Percentiles rank a stretch among this genome's conserved stretches.
Conservation (phyloP, 768 basidiomycete genomes). For the Chalciporus piperatus region DNA sequence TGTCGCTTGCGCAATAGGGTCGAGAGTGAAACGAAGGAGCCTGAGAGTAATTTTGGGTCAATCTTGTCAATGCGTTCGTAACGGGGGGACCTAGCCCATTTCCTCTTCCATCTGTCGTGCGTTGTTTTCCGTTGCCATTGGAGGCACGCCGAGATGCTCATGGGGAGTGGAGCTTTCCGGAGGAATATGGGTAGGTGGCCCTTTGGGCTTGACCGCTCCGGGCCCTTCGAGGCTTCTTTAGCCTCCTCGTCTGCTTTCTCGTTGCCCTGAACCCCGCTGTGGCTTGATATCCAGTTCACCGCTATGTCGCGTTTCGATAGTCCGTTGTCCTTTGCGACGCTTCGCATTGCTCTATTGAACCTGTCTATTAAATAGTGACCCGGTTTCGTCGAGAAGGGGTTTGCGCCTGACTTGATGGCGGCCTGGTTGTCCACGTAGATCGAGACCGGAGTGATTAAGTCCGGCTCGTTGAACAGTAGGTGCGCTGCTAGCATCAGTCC, state of each 20-base stretch:
- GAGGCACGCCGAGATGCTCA: constrained; percentile 1
- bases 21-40: no score
- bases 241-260: constrained; percentile 23
- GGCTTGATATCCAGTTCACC: constrained; percentile 18
- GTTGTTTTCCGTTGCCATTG: not conserved
- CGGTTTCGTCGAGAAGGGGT: no score
- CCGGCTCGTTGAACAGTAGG: not conserved
- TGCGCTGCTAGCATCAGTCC: constrained; percentile 1
- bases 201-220: not conserved
- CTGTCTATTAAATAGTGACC: no score
- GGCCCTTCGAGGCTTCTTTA: constrained; percentile 13
- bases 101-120: no score
- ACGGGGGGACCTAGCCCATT: no score
- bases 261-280: constrained; percentile 17
- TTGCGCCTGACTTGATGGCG: no score
- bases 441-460: not conserved
- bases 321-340: not conserved
- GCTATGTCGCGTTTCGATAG: not conserved
- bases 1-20: no score
- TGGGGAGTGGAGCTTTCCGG: not conserved
- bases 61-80: no score
- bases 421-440: constrained; percentile 11
- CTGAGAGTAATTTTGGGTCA: no score
- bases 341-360: not conserved
- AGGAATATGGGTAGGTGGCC: not conserved